These are phyloP conservation scores for Fusarium domesticum DNA, from an alignment of 2,329 filamentous ascomycete species.

Conservation along the genomic window DNA sequence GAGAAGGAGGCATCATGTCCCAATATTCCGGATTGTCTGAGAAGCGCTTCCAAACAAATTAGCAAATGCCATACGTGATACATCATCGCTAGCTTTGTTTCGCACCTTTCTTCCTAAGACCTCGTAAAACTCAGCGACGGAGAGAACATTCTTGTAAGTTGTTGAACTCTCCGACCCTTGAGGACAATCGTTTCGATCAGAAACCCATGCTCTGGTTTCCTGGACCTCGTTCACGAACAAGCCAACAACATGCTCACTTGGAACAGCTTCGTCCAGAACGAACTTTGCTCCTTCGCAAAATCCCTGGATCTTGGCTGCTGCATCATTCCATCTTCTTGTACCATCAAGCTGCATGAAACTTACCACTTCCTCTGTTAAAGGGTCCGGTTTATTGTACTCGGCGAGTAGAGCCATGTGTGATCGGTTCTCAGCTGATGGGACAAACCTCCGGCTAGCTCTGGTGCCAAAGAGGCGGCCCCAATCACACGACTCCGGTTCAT, in stretches of 20 bases:
- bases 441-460: background rate
- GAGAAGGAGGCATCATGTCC: background rate
- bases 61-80: background rate
- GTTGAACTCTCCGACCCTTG: background rate
- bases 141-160: background rate
- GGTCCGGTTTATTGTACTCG: background rate
- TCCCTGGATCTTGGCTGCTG: background rate
- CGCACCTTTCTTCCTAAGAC: slow-evolving; percentile 3
- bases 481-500: background rate
- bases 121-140: background rate
- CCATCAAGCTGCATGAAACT: background rate
- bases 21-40: background rate
- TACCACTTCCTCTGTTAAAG: background rate
- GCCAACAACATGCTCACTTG: background rate
- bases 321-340: background rate
- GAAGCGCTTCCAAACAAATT: background rate
- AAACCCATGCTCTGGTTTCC: slow-evolving; percentile 5
- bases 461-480: background rate
- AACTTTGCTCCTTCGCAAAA: slow-evolving; percentile 1
- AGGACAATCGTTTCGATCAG: slow-evolving; percentile 3
- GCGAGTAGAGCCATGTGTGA: background rate
- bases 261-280: background rate
- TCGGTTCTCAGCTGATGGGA: background rate
- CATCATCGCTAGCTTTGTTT: background rate
- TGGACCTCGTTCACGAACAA: background rate